Conservation (phyloP, 139 green algal genomes). For the Zygnema circumcarinatum region DNA sequence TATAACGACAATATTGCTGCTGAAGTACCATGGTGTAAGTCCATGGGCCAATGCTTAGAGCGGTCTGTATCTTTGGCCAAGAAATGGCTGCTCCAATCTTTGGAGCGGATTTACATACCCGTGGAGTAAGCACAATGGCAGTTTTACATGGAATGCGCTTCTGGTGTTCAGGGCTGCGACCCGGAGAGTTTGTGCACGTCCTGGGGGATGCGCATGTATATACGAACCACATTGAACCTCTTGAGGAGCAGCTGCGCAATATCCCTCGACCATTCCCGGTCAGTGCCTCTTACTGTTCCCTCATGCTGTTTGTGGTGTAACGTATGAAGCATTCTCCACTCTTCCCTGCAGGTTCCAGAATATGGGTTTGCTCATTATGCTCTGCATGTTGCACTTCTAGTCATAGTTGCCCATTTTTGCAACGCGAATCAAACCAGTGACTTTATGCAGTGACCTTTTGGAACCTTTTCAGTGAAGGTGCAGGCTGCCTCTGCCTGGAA, state of each 20-base stretch:
- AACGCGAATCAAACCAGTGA: not conserved
- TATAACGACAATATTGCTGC: no score
- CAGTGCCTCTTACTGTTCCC: not conserved
- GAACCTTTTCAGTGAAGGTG: no score
- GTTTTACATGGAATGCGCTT: conserved; percentile 49
- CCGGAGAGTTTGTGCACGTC: conserved; percentile 94
- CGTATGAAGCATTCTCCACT: not conserved
- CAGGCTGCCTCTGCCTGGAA: no score
- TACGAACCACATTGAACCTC: conserved; percentile 94
- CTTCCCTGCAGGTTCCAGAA: not conserved
- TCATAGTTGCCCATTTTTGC: not conserved
- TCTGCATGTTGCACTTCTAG: no score
- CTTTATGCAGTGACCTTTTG: no score
- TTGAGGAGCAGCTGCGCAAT: conserved; percentile 91
- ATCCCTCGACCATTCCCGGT: conserved; percentile 80
- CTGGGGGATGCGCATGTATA: conserved; percentile 98
- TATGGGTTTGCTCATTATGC: not conserved
- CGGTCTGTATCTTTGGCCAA: no score
- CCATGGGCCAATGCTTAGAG: no score
- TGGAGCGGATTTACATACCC: no score
- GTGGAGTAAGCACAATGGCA: no score
- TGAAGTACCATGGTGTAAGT: no score
- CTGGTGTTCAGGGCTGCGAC: conserved; percentile 70
- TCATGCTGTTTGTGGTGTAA: not conserved
- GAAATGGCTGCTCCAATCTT: no score